phyloP scores from a whole-genome alignment of 345 rosid genomes.

The Triadica sebifera region DNA sequence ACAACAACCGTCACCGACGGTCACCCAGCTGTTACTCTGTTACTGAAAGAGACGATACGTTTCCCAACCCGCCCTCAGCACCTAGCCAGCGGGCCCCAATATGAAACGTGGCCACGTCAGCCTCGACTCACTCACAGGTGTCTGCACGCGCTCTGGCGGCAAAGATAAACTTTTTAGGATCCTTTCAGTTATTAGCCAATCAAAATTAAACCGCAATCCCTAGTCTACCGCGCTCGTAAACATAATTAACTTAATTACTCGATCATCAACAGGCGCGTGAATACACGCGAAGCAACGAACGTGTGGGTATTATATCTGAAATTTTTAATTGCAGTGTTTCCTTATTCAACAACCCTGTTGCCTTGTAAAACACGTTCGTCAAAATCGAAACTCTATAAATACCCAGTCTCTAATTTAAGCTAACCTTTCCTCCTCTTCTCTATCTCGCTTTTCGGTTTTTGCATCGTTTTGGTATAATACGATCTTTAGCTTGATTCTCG shows the following conservation, averaged over 20 bases:
- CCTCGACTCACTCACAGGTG: slow-evolving; percentile 29
- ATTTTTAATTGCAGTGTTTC: slow-evolving; percentile 15
- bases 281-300: background rate
- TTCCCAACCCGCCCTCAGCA: slow-evolving; percentile 9
- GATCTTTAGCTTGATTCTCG: slow-evolving; percentile 31
- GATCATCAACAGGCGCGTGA: slow-evolving; percentile 4
- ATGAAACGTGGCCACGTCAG: slow-evolving; percentile 45
- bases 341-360: slow-evolving; percentile 35
- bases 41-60: slow-evolving; percentile 39
- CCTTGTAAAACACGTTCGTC: slow-evolving; percentile 28
- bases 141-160: slow-evolving; percentile 27
- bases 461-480: slow-evolving; percentile 15
- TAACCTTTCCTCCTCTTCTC: background rate
- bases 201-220: background rate
- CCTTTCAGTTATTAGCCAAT: slow-evolving; percentile 21
- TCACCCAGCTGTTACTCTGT: slow-evolving; percentile 29
- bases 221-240: background rate
- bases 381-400: slow-evolving; percentile 33
- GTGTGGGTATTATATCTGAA: background rate
- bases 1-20: slow-evolving; percentile 26
- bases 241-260: background rate
- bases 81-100: slow-evolving; percentile 30
- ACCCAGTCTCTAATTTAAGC: background rate
- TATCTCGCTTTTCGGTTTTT: background rate
- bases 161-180: slow-evolving; percentile 13